These are phyloP conservation scores for Zostera marina DNA, from an alignment of 116 monocot genomes.

Conservation along the genomic window DNA sequence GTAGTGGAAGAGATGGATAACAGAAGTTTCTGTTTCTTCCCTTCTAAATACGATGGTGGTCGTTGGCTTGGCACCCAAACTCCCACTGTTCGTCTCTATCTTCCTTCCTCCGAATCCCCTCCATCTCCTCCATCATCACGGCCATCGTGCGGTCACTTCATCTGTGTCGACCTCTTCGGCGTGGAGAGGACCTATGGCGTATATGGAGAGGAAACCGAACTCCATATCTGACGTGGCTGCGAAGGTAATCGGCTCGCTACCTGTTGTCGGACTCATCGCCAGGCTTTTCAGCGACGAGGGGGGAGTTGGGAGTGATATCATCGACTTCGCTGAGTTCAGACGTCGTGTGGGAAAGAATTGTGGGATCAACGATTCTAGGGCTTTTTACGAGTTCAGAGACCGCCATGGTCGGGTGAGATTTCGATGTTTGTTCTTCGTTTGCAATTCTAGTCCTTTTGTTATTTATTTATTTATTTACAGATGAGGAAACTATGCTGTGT, in stretches of 20 bases:
- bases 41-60: neutral
- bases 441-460: neutral
- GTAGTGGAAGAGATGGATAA: no score
- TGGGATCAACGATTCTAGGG: constrained; percentile 53
- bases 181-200: constrained; percentile 8
- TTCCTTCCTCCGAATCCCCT: constrained; percentile 1
- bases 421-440: neutral
- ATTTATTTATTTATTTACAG: neutral
- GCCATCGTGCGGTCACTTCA: neutral
- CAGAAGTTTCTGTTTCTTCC: no score
- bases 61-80: neutral
- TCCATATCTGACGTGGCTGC: constrained; percentile 37
- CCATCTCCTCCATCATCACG: neutral
- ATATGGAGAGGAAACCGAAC: constrained; percentile 78
- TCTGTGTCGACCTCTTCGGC: neutral
- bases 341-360: constrained; percentile 75
- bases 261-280: constrained; percentile 71
- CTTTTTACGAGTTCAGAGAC: constrained; percentile 69
- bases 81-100: neutral
- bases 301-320: constrained; percentile 67
- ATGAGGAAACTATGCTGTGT: neutral
- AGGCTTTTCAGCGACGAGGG: constrained; percentile 88
- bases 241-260: constrained; percentile 66
- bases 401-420: constrained; percentile 59
- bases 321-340: constrained; percentile 96